A percentile compares a stretch with the other conserved stretches of the same genome.
Conservation (phyloP, 495 filamentous ascomycete species). For the Neurospora sp. region DNA sequence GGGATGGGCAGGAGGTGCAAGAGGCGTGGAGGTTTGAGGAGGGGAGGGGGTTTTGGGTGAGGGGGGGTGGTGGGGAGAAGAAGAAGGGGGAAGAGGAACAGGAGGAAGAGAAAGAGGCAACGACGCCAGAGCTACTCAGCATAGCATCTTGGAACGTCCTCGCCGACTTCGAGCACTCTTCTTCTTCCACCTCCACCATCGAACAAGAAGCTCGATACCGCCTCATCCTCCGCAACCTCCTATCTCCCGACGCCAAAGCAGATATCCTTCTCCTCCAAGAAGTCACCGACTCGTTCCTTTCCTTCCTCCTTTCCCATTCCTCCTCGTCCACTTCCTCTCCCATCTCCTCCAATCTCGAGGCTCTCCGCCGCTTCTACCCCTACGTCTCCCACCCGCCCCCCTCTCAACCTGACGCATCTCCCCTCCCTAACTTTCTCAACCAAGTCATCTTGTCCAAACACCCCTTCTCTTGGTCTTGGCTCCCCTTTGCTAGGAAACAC, state of each 20-base stretch:
- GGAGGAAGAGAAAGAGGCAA: conserved; percentile 1
- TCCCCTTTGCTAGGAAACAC: conserved; percentile 37
- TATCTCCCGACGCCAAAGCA: conserved; percentile 24
- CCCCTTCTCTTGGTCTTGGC: conserved; percentile 38
- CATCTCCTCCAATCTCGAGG: not conserved
- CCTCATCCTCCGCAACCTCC: conserved; percentile 34
- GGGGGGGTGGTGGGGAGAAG: not conserved
- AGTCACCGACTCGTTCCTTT: conserved; percentile 48
- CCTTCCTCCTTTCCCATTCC: conserved; percentile 29
- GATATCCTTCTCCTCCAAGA: conserved; percentile 48
- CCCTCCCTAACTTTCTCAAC: conserved; percentile 45
- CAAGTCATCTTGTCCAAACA: conserved; percentile 41
- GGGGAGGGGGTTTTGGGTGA: not conserved
- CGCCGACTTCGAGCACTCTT: conserved; percentile 40
- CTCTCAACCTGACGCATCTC: conserved; percentile 32
- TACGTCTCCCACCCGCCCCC: conserved; percentile 43
- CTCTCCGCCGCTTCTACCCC: conserved; percentile 37
- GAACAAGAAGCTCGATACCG: conserved; percentile 32
- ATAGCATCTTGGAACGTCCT: conserved; percentile 49
- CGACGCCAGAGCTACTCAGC: conserved; percentile 16
- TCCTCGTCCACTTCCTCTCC: not conserved
- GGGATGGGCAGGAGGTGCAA: not conserved
- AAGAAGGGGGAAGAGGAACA: conserved; percentile 6
- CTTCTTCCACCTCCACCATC: conserved; percentile 9
- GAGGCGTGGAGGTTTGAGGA: conserved; percentile 5